These are phyloP conservation scores for Coprinellus micaceus DNA, from an alignment of 768 basidiomycete genomes.

Conservation along the genomic window DNA sequence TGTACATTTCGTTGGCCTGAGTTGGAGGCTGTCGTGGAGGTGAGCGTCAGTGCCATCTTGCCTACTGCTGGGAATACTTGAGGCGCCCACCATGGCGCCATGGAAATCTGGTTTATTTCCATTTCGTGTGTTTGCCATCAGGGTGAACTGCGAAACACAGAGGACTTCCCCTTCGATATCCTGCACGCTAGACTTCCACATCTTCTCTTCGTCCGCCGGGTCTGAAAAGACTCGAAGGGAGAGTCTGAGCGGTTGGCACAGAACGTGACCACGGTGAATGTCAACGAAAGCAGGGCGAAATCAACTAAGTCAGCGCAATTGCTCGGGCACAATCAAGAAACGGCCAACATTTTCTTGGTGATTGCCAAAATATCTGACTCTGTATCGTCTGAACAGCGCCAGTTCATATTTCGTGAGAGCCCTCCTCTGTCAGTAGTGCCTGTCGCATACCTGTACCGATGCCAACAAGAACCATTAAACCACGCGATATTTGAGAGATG, in stretches of 20 bases:
- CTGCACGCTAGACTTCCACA: conserved; percentile 88
- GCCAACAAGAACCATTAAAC: conserved; percentile 88
- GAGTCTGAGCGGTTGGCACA: conserved; percentile 52
- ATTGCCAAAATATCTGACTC: conserved; percentile 65
- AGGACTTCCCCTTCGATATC: conserved; percentile 89
- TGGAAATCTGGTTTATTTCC: conserved; percentile 93
- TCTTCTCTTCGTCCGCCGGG: conserved; percentile 45
- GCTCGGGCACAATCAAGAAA: no score
- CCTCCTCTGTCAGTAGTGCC: no score
- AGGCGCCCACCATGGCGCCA: conserved; percentile 72
- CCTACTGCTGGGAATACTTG: not conserved
- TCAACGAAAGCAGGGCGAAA: conserved; percentile 8
- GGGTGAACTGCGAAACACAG: conserved; percentile 93
- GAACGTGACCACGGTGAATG: no score
- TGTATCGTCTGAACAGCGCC: conserved; percentile 68
- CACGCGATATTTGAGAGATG: conserved; percentile 79
- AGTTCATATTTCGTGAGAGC: no score
- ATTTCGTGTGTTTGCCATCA: conserved; percentile 83
- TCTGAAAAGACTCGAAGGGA: conserved; percentile 72
- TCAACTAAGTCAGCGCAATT: not conserved
- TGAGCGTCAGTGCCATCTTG: not conserved
- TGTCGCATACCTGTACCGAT: conserved; percentile 84
- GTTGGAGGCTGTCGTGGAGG: conserved; percentile 33
- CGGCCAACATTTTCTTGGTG: conserved; percentile 78
- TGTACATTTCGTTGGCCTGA: conserved; percentile 65